These are phyloP conservation scores for Moelleriella libera DNA, from an alignment of 2,329 filamentous ascomycete genomes.

Conservation along the genomic window DNA sequence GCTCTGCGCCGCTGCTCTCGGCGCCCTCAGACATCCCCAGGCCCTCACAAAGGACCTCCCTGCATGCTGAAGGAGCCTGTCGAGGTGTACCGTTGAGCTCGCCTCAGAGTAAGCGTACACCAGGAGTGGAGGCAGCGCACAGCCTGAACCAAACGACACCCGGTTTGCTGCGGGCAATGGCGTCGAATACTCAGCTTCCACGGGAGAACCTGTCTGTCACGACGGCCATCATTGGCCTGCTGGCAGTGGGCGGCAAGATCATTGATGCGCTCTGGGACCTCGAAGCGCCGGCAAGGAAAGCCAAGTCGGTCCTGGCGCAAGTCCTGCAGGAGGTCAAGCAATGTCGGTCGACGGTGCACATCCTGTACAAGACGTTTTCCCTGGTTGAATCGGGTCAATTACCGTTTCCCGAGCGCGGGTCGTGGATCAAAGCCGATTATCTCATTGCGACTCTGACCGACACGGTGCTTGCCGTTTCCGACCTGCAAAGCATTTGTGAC, in stretches of 20 bases:
- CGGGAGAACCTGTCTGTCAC: slow-evolving; percentile 17
- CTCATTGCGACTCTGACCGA: slow-evolving; percentile 21
- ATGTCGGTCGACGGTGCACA: slow-evolving; percentile 21
- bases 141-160: no score
- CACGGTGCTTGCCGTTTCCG: slow-evolving; percentile 19
- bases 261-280: slow-evolving; percentile 21
- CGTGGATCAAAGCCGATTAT: slow-evolving; percentile 20
- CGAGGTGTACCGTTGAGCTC: no score
- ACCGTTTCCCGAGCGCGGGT: slow-evolving; percentile 19
- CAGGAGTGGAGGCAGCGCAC: no score
- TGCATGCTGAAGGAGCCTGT: no score
- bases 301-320: slow-evolving; percentile 13
- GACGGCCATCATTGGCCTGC: slow-evolving; percentile 21
- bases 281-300: slow-evolving; percentile 13
- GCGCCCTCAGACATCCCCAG: neutral
- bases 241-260: slow-evolving; percentile 18
- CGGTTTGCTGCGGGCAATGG: neutral
- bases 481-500: slow-evolving; percentile 16
- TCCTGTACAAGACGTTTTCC: slow-evolving; percentile 19
- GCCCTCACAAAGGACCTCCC: no score
- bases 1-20: neutral
- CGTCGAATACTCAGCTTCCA: neutral
- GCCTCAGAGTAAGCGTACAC: no score
- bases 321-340: slow-evolving; percentile 21
- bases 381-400: slow-evolving; percentile 17